Conservation (phyloP, 2,329 filamentous ascomycete species). For the Dryadomyces quercus-mongolicae region DNA sequence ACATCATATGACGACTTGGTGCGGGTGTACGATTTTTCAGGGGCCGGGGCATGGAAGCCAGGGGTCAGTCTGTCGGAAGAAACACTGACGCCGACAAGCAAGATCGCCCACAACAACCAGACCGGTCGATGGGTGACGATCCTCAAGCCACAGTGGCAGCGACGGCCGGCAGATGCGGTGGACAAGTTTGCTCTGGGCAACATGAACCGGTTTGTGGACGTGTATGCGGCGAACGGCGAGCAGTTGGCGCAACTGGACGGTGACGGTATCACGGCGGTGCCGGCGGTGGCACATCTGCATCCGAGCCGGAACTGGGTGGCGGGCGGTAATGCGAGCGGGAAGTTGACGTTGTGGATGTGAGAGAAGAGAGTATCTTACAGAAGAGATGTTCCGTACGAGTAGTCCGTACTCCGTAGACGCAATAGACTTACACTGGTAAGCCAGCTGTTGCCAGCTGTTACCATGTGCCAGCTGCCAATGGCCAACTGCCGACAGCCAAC, state of each 20-base stretch:
- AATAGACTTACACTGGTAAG: too few species aligned
- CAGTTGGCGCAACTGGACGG: constrained; percentile 82
- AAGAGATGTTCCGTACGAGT: too few species aligned
- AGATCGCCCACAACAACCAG: constrained; percentile 84
- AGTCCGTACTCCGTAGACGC: too few species aligned
- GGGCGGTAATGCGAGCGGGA: constrained; percentile 82
- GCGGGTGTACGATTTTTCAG: constrained; percentile 75
- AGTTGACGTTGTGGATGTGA: constrained; percentile 82
- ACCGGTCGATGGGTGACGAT: constrained; percentile 90
- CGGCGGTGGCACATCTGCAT: constrained; percentile 85
- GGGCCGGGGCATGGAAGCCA: constrained; percentile 43
- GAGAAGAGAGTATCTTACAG: too few species aligned
- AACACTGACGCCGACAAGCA: constrained; percentile 55
- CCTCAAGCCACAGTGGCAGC: constrained; percentile 77
- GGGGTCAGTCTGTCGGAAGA: constrained; percentile 44
- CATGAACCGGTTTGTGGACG: constrained; percentile 94
- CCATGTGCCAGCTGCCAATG: too few species aligned
- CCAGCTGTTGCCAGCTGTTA: too few species aligned
- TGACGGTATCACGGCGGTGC: constrained; percentile 87
- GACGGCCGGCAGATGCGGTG: constrained; percentile 61
- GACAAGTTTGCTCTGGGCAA: constrained; percentile 90
- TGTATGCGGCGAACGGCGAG: constrained; percentile 71
- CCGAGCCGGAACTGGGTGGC: constrained; percentile 82
- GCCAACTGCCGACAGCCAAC: too few species aligned
- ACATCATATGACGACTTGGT: constrained; percentile 91